Evolutionary conservation across 2,329 filamentous ascomycete species (phyloP).

Genomic region (Colletotrichum sidae): DNA sequence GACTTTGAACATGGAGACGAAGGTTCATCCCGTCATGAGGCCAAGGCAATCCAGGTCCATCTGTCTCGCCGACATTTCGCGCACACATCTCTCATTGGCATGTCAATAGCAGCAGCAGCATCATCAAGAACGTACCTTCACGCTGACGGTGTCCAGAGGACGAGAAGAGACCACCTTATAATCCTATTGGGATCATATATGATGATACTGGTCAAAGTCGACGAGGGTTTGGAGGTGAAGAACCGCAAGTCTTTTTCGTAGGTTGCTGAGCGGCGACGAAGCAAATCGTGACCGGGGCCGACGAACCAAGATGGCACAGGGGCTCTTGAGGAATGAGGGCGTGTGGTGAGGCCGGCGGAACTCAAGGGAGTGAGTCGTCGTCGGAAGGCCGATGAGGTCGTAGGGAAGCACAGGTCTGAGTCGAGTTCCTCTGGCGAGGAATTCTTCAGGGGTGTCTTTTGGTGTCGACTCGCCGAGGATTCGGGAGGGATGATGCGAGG

Average conservation of each 20-base stretch:
- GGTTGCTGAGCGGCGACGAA: slow-evolving; percentile 20
- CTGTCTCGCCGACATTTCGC: not conserved
- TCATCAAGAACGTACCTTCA: slow-evolving; percentile 36
- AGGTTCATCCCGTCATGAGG: slow-evolving; percentile 30
- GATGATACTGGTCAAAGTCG: not conserved
- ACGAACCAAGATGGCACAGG: slow-evolving; percentile 38
- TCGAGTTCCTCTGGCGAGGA: slow-evolving; percentile 59
- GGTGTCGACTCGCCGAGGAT: slow-evolving; percentile 24
- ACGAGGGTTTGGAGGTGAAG: not conserved
- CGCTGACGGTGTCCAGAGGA: slow-evolving; percentile 29
- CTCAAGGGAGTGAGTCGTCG: slow-evolving; percentile 51
- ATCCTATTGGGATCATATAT: slow-evolving; percentile 37
- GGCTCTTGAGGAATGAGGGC: slow-evolving; percentile 35
- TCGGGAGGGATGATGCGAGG: slow-evolving; percentile 34
- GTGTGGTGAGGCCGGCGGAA: slow-evolving; percentile 36
- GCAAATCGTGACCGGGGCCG: slow-evolving; percentile 23
- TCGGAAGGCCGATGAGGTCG: slow-evolving; percentile 42
- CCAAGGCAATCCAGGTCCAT: slow-evolving; percentile 1
- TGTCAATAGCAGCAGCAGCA: too few species aligned
- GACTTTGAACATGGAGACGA: slow-evolving; percentile 13
- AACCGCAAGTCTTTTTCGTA: slow-evolving; percentile 6
- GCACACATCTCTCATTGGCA: too few species aligned
- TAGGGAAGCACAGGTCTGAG: slow-evolving; percentile 41
- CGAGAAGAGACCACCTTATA: slow-evolving; percentile 27
- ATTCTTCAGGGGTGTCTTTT: slow-evolving; percentile 45